Evolutionary conservation across 768 basidiomycete species (phyloP).

Genomic region (Suillus tomentosus): DNA sequence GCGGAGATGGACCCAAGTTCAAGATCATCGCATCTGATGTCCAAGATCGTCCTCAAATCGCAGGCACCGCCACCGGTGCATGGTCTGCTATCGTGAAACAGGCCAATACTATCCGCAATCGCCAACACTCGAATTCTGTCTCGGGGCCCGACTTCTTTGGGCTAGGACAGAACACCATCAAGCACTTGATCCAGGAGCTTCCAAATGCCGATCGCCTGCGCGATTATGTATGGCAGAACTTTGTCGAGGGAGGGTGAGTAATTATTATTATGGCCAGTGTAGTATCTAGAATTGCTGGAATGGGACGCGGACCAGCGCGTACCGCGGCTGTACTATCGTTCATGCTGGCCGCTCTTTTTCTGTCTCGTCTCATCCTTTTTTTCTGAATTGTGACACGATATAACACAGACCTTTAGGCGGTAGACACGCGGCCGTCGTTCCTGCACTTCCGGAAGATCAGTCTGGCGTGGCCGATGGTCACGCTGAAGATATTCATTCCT

Average conservation of each 20-base stretch:
- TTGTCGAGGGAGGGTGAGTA: constrained; percentile 83
- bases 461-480: constrained; percentile 22
- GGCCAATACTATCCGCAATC: constrained; percentile 77
- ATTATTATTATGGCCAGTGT: constrained; percentile 4
- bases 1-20: constrained; percentile 85
- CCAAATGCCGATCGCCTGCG: constrained; percentile 68
- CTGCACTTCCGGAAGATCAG: constrained; percentile 76
- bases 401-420: constrained; percentile 69
- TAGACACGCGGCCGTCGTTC: constrained; percentile 79
- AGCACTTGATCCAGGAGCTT: constrained; percentile 86
- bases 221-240: constrained; percentile 88
- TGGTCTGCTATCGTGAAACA: constrained; percentile 85
- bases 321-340: constrained; percentile 2
- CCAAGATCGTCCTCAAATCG: constrained; percentile 70
- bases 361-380: constrained; percentile 27
- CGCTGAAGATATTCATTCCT: constrained; percentile 26
- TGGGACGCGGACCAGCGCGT: constrained; percentile 6
- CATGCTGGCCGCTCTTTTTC: constrained; percentile 23
- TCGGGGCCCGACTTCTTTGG: constrained; percentile 91
- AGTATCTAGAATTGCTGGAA: constrained; percentile 2
- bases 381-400: constrained; percentile 36
- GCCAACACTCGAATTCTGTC: constrained; percentile 84
- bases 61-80: constrained; percentile 86
- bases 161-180: constrained; percentile 84
- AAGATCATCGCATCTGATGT: constrained; percentile 77